Percentiles rank a stretch among this genome's conserved stretches.
Conservation (phyloP, 306 rosid species). For the Quillaja saponaria region DNA sequence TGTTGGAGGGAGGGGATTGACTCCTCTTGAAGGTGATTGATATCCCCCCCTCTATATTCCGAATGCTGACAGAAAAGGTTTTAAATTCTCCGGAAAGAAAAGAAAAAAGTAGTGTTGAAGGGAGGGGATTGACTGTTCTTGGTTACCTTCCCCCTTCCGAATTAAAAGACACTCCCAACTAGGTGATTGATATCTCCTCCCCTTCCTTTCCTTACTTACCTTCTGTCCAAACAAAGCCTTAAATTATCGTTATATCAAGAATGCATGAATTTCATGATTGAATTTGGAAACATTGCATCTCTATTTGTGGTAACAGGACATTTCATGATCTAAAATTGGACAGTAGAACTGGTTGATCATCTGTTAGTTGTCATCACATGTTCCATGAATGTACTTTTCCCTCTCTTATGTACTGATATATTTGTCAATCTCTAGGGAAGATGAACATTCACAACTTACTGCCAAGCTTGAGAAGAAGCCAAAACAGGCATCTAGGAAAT, state of each 20-base stretch:
- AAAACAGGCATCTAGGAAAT: conserved; percentile 61
- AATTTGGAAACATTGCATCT: conserved; percentile 11
- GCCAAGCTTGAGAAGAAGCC: conserved; percentile 44
- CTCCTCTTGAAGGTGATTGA: too few species aligned
- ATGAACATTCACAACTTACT: conserved; percentile 41
- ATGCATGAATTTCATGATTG: background rate
- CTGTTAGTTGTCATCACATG: conserved; percentile 16
- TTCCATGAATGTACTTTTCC: conserved; percentile 9
- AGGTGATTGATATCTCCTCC: too few species aligned
- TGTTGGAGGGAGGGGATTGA: too few species aligned
- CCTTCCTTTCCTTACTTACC: too few species aligned
- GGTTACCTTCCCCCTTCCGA: too few species aligned
- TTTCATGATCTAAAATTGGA: background rate
- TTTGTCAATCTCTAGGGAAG: conserved; percentile 39
- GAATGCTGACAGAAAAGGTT: too few species aligned
- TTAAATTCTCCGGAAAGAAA: too few species aligned
- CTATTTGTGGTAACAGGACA: conserved; percentile 6
- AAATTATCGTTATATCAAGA: background rate
- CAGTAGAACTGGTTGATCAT: conserved; percentile 9
- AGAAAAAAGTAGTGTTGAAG: too few species aligned
- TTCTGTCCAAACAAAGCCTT: background rate
- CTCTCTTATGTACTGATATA: conserved; percentile 22
- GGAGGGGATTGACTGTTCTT: too few species aligned
- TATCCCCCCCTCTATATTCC: too few species aligned
- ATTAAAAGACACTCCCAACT: too few species aligned